Evolutionary conservation across 1,284 basidiomycete species (phyloP), one percentile per base, ranked within the genome.

Genomic region (Ganoderma meredithae): DNA sequence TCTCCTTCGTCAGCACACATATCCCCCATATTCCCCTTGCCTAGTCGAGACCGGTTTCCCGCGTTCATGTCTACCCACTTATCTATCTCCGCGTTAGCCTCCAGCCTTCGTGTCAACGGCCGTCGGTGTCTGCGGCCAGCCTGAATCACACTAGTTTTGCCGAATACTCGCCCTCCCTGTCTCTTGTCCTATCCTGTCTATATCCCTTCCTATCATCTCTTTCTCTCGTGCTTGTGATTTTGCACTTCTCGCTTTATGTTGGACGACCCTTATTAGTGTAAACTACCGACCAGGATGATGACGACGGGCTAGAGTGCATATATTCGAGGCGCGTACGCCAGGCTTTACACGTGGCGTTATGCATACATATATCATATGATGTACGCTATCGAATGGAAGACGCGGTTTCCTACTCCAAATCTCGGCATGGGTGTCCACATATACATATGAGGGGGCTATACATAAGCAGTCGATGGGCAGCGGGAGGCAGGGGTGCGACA

Each of bases 271-370:
- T 68, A 60, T 25, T 67, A 67, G 19, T 67, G 65, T 67, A 67
- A 44, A 67, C 55, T 67, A 67, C 60, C 22, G 43, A 77, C 71
- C 72, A 59, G 25, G 27, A 66, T 68, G 72, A 71, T 71, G 72
- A 73, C 71, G 36, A 36, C 9, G 74, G 73, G 41, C 74, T 75
- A 76, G 74, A 75, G 62, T 68, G 74, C 69, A 72, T 73, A 75
- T 66, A 68, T 69, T 53, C 61, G 65, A 33, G 60, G 60, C 39
- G 65, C 55, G 55, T 7, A 55, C 53, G 60, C 52, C 56, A 39
- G 56, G 56, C 4, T 40, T 59, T 59, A 39, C 17, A 40, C 3
- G 64, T 62, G 62, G 58, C 64, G 44, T 52, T 62, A 68, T 41
- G 27, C 62, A 62, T 64, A 53, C 39, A 67, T 58, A 62, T 59